Evolutionary conservation across 768 basidiomycete genomes (phyloP).

Genomic region (Kwoniella botswanensis): DNA sequence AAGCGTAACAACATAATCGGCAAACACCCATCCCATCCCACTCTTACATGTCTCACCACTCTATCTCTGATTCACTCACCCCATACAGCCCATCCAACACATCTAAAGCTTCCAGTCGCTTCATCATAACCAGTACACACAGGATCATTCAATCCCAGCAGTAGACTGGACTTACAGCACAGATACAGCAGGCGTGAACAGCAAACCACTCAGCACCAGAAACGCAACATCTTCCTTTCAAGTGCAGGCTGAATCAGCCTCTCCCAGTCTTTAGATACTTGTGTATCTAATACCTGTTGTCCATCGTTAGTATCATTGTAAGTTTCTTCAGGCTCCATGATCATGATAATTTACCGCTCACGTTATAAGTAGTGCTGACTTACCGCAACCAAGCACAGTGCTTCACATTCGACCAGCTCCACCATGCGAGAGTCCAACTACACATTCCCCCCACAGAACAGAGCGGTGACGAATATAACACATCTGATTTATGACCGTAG

Average conservation of each 20-base stretch:
- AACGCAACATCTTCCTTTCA: slow-evolving; percentile 8
- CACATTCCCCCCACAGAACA: slow-evolving; percentile 90
- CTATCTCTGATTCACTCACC: too few relatives aligned
- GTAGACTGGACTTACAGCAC: background rate
- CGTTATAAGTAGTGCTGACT: background rate
- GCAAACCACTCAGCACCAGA: background rate
- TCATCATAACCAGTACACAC: too few relatives aligned
- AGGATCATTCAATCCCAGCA: too few relatives aligned
- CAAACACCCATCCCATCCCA: slow-evolving; percentile 5
- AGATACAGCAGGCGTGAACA: background rate
- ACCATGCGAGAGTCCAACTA: slow-evolving; percentile 93
- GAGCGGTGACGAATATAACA: slow-evolving; percentile 92
- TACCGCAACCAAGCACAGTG: background rate
- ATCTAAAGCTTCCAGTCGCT: too few relatives aligned
- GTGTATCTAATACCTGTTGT: background rate
- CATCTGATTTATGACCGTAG: slow-evolving; percentile 92
- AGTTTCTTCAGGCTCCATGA: too few relatives aligned
- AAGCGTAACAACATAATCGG: slow-evolving; percentile 2
- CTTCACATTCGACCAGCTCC: slow-evolving; percentile 1
- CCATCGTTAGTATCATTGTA: too few relatives aligned
- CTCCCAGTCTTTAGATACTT: slow-evolving; percentile 1
- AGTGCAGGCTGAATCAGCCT: slow-evolving; percentile 14
- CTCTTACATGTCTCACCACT: background rate
- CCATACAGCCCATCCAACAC: background rate
- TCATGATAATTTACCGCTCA: background rate